phyloP scores from a whole-genome alignment of 371 early-diverging fungal species.

The Mucor saturninus region DNA sequence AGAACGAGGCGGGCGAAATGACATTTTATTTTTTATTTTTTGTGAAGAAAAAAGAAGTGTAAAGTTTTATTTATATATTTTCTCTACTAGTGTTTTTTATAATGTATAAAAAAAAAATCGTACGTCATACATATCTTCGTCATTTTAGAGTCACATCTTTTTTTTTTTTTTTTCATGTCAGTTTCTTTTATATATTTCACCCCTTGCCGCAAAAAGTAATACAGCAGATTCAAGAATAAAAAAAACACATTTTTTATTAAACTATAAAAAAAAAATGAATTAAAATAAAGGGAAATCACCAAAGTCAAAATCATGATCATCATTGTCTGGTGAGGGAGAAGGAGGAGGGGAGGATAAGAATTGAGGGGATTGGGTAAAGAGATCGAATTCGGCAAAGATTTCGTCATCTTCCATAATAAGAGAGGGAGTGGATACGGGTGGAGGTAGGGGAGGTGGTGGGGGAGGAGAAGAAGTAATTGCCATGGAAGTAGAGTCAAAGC shows the following conservation, averaged over 20 bases:
- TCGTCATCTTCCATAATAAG: conserved; percentile 16
- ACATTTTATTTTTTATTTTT: conserved; percentile 35
- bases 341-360: conserved; percentile 16
- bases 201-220: neutral
- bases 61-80: too few relatives aligned
- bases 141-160: too few relatives aligned
- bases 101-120: too few relatives aligned
- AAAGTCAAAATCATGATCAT: conserved; percentile 18
- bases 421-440: conserved; percentile 1
- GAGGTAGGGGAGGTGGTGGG: neutral
- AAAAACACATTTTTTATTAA: neutral
- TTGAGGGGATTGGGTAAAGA: conserved; percentile 12
- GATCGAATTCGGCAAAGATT: conserved; percentile 24
- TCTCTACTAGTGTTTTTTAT: too few relatives aligned
- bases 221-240: neutral
- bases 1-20: conserved; percentile 52
- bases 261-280: neutral
- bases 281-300: conserved; percentile 27
- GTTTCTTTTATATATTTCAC: too few relatives aligned
- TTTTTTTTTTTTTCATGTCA: too few relatives aligned
- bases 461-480: neutral
- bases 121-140: neutral
- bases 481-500: too few relatives aligned
- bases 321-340: conserved; percentile 16
- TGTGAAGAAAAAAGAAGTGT: too few relatives aligned